A percentile compares a stretch with the other conserved stretches of the same genome.
Conservation (phyloP, 2,329 filamentous ascomycete genomes). For the Botrytis paeoniae region DNA sequence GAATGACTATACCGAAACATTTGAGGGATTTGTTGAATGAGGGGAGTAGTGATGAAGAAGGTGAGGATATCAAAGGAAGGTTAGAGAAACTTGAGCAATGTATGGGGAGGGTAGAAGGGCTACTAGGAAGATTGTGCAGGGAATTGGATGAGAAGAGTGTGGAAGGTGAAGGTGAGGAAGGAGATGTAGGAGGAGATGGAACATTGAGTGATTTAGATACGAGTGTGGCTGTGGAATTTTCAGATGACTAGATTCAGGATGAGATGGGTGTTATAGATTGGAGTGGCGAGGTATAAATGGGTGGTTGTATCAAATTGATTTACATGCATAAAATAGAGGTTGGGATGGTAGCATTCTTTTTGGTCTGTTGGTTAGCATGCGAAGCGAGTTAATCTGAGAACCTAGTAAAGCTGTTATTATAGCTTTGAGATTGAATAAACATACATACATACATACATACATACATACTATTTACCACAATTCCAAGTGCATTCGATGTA, state of each 20-base stretch:
- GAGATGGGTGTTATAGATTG: background rate
- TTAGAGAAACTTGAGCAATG: constrained; percentile 31
- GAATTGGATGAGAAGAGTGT: constrained; percentile 24
- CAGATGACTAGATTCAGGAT: background rate
- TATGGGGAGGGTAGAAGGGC: constrained; percentile 32
- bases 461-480: background rate
- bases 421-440: background rate
- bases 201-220: constrained; percentile 27
- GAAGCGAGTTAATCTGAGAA: background rate
- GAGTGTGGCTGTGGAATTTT: constrained; percentile 27
- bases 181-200: constrained; percentile 18
- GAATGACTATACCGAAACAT: constrained; percentile 25
- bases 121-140: constrained; percentile 31
- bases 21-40: constrained; percentile 29
- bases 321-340: background rate
- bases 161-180: background rate
- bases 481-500: background rate
- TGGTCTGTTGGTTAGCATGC: background rate
- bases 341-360: background rate
- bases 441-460: background rate
- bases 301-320: constrained; percentile 1
- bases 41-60: constrained; percentile 27
- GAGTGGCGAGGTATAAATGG: background rate
- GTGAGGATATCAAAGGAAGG: constrained; percentile 24
- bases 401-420: too few relatives aligned